Evolutionary conservation across 805 yeast species (phyloP), one percentile per base, ranked within the genome.

Genomic region (Wickerhamiella spandovensis): DNA sequence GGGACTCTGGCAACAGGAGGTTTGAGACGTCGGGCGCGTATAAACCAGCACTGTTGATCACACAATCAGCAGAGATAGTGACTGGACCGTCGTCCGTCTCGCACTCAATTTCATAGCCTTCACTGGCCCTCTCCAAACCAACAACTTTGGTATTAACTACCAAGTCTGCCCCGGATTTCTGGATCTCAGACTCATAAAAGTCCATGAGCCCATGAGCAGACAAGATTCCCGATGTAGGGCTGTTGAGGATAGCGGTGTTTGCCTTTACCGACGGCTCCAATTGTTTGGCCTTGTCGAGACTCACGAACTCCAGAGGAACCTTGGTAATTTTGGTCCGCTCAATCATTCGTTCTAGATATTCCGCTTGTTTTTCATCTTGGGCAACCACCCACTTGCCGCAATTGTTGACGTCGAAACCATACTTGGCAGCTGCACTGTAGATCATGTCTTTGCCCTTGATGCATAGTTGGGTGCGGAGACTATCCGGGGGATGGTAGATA

Each of bases 301-400:
- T 63, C 0, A 85, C 61, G 60, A 81, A 73, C 28, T 76, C 74
- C 0, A 82, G 77, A 0, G 84, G 82, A 0, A 81, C 79, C 1
- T 75, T 79, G 10, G 83, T 62, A 2, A 61, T 63, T 45, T 64
- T 54, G 4, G 86, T 75, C 47, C 74, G 75, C 9, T 64, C 64
- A 56, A 75, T 72, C 53, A 88, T 59, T 22, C 67, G 63, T 41
- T 77, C 74, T 42, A 88, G 68, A 58, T 76, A 78, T 24, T 78
- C 78, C 39, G 68, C 71, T 59, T 88, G 89, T 0, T 54, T 54
- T 21, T 78, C 86, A 46, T 72, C 72, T 61, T 87, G 95, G 0
- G 96, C 95, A 15, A 88, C 88, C 2, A 88, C 67, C 88, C 95
- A 84, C 62, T 88, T 70, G 17, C 73, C 96, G 66, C 94, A 83